Conservation (phyloP, 2,329 filamentous ascomycete species). For the Pseudocercospora macadamiae region DNA sequence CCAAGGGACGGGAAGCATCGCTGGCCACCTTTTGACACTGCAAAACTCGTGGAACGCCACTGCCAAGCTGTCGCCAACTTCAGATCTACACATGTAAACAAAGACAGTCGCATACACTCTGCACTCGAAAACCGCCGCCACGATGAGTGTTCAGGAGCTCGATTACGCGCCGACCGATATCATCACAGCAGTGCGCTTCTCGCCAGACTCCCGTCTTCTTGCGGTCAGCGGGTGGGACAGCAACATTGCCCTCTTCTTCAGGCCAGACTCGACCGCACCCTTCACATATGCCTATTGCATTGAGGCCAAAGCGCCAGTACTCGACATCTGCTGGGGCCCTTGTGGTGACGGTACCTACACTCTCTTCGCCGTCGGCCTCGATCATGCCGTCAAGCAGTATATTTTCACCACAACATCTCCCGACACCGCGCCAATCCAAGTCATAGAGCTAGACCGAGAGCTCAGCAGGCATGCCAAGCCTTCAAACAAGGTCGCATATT, state of each 20-base stretch:
- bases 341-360: constrained; percentile 74
- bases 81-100: not conserved
- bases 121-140: constrained; percentile 1
- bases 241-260: constrained; percentile 78
- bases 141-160: constrained; percentile 59
- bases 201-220: constrained; percentile 74
- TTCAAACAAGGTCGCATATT: constrained; percentile 85
- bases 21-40: not conserved
- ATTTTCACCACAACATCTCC: constrained; percentile 27
- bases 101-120: not conserved
- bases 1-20: too few relatives aligned
- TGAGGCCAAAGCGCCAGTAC: constrained; percentile 69
- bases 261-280: constrained; percentile 39
- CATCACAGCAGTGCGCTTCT: constrained; percentile 84
- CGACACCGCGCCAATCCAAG: constrained; percentile 56
- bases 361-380: constrained; percentile 83
- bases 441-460: constrained; percentile 56
- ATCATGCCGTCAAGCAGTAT: constrained; percentile 78
- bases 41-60: not conserved
- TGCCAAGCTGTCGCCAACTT: not conserved
- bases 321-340: constrained; percentile 93
- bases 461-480: constrained; percentile 73
- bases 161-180: constrained; percentile 81
- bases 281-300: constrained; percentile 35
- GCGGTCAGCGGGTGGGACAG: constrained; percentile 96